Evolutionary conservation across 148 eudicot species (phyloP).

Genomic region (Limonium bicolor): DNA sequence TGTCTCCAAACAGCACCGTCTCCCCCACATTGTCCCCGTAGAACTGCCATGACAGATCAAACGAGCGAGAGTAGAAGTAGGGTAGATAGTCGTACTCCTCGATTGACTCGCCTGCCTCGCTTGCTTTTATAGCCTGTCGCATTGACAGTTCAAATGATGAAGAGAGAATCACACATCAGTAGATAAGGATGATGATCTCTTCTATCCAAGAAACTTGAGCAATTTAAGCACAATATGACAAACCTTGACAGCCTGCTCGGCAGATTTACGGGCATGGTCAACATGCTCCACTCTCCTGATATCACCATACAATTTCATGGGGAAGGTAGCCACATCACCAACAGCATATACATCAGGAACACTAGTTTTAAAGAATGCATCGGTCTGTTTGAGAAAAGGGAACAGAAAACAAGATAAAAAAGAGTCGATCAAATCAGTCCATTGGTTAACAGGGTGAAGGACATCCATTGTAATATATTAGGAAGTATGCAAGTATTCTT

Average conservation of each 20-base stretch:
- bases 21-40: conserved; percentile 69
- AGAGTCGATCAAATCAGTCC: background rate
- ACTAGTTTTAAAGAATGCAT: conserved; percentile 78
- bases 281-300: conserved; percentile 92
- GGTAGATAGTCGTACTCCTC: conserved; percentile 66
- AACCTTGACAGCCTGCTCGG: conserved; percentile 98
- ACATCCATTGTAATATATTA: no score
- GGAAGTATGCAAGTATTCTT: no score
- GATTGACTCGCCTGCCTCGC: conserved; percentile 24
- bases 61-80: conserved; percentile 59
- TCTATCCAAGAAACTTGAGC: background rate
- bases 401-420: background rate
- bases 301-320: conserved; percentile 78
- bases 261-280: conserved; percentile 95
- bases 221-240: background rate
- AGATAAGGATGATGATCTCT: background rate
- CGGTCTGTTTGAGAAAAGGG: conserved; percentile 47
- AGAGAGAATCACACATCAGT: background rate
- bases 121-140: conserved; percentile 62
- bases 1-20: conserved; percentile 45
- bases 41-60: conserved; percentile 57
- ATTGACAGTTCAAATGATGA: background rate
- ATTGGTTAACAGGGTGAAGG: no score
- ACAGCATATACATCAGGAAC: conserved; percentile 84
- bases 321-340: conserved; percentile 97